These are phyloP conservation scores for Claviceps purpurea DNA, from an alignment of 2,329 filamentous ascomycete species.

Conservation along the genomic window DNA sequence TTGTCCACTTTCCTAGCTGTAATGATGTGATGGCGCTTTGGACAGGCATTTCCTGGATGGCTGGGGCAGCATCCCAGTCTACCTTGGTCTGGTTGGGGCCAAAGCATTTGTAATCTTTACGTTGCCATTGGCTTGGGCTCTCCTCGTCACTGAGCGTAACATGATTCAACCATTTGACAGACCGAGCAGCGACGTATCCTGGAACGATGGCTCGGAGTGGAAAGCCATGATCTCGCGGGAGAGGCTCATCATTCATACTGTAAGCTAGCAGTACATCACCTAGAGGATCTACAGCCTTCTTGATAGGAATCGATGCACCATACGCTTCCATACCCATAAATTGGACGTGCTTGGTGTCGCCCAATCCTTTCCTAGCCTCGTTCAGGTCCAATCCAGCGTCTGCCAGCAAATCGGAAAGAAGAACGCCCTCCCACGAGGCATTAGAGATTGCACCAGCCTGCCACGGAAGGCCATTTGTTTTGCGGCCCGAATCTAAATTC, in stretches of 20 bases:
- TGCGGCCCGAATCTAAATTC: slow-evolving; percentile 29
- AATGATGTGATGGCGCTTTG: slow-evolving; percentile 50
- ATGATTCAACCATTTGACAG: slow-evolving; percentile 55
- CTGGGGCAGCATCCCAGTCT: slow-evolving; percentile 48
- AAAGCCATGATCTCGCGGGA: slow-evolving; percentile 54
- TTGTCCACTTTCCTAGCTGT: slow-evolving; percentile 26
- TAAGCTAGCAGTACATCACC: slow-evolving; percentile 55
- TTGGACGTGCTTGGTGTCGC: slow-evolving; percentile 37
- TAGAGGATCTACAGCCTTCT: slow-evolving; percentile 42
- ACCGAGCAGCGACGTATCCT: slow-evolving; percentile 52
- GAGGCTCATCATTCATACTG: slow-evolving; percentile 50
- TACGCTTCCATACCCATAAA: slow-evolving; percentile 48
- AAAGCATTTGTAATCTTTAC: slow-evolving; percentile 56
- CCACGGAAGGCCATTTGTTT: slow-evolving; percentile 47
- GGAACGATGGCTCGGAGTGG: slow-evolving; percentile 50
- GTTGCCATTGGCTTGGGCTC: slow-evolving; percentile 51
- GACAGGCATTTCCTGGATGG: slow-evolving; percentile 56
- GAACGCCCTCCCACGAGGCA: slow-evolving; percentile 44
- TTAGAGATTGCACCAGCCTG: slow-evolving; percentile 46
- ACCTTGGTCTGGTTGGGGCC: slow-evolving; percentile 47
- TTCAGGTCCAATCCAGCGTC: slow-evolving; percentile 39
- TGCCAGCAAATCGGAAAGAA: slow-evolving; percentile 39
- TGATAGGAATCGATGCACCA: slow-evolving; percentile 46
- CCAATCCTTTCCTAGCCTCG: slow-evolving; percentile 21
- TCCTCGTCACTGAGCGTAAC: slow-evolving; percentile 54